phyloP scores from a whole-genome alignment of 306 rosid genomes.

The Ochetophila trinervis region DNA sequence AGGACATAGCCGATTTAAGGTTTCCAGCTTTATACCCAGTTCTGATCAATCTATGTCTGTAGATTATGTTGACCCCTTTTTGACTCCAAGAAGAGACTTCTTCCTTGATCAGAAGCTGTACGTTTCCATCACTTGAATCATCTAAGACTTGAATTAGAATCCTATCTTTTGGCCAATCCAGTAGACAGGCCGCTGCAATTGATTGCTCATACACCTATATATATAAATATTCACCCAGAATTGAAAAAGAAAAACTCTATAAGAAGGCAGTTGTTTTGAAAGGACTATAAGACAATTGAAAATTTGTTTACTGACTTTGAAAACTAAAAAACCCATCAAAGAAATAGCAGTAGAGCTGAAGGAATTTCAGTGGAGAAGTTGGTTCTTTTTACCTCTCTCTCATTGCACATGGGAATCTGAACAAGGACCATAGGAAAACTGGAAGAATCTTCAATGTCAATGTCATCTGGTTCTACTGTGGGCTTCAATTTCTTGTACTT shows the following conservation, averaged over 20 bases:
- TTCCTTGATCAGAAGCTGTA: slow-evolving; percentile 70
- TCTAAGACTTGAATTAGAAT: slow-evolving; percentile 84
- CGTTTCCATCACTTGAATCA: slow-evolving; percentile 74
- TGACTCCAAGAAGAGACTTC: slow-evolving; percentile 75
- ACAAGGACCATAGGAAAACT: slow-evolving; percentile 84
- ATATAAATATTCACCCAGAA: background rate
- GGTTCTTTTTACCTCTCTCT: slow-evolving; percentile 78
- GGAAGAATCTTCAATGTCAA: slow-evolving; percentile 64
- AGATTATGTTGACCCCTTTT: slow-evolving; percentile 79
- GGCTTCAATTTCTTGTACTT: slow-evolving; percentile 81
- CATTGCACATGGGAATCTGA: slow-evolving; percentile 99
- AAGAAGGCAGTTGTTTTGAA: too few relatives aligned
- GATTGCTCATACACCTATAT: slow-evolving; percentile 84
- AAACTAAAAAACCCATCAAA: too few relatives aligned
- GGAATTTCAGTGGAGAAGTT: slow-evolving; percentile 6
- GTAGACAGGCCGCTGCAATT: slow-evolving; percentile 82
- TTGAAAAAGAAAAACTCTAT: too few relatives aligned
- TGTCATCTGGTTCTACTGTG: slow-evolving; percentile 40
- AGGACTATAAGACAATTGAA: too few relatives aligned
- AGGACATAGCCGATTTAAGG: slow-evolving; percentile 92
- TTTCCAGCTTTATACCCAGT: slow-evolving; percentile 98
- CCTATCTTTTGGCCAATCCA: slow-evolving; percentile 93
- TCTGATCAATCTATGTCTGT: slow-evolving; percentile 87
- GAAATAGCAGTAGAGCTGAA: background rate
- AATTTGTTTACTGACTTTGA: too few relatives aligned